Evolutionary conservation across 2,329 filamentous ascomycete species (phyloP), one percentile per base, ranked within the genome.

Genomic region (Fusarium circinatum): DNA sequence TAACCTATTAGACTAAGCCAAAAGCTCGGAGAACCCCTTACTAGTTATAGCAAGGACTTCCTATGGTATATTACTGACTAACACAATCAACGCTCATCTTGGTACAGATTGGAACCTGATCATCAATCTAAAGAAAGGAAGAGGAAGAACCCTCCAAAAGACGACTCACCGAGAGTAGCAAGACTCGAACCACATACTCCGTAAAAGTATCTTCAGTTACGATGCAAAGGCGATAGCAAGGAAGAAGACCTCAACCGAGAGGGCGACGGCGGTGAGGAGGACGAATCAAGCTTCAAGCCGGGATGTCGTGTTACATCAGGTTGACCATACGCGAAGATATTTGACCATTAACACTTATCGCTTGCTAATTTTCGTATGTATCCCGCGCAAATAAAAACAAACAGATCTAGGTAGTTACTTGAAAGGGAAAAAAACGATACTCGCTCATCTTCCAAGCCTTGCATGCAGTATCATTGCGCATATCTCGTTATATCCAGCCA

Each of bases 381-480:
- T 61, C 54, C 26, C 30, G 45, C 32, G 44, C 42, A 41, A 61
- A 61, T 39, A 48, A 68, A 68, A 39, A 20, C 8, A 49, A 64
- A 56, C 36, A 41, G 54, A 63, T 48, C 45, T 49, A 51, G 28
- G 20, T 56, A 56, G 51, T 28, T 63, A 62, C 48, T 51, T n/a
- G 54, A 68, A 52, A 52, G 49, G 32, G 36, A 57, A 34, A 63
- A 63, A 17, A 45, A 58, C 65, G 47, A 41, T 62, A 64, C 67
- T 71, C 54, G 62, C 47, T 41, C 45, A 54, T 60, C 57, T 57
- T 52, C 55, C 26, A 30, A 24, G 36, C 49, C 51, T 63, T 62
- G 63, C 68, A 55, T 68, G 49, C 74, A 73, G 62, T 76, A 56
- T 78, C 75, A 56, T 77, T 54, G 70, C 74, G 44, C 74, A 73